Base-by-base conservation (phyloP, 2,329 filamentous ascomycete genomes). In the Xylaria sp. region DNA sequence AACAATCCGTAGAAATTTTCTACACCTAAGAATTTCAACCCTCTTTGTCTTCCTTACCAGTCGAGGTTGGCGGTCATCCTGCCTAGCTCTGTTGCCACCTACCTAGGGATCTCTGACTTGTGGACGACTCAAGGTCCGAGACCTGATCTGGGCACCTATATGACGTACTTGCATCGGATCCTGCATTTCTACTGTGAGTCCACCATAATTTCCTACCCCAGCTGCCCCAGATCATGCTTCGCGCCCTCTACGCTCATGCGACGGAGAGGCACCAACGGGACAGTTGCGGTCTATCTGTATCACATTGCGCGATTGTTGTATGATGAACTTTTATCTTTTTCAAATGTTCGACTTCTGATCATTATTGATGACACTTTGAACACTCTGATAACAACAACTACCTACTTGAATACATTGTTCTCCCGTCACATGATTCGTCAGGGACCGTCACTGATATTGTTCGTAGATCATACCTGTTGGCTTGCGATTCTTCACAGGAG, bases 291-390 rank as follows among this genome's bases (percentile, higher is more conserved):
- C 3, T 17, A 4, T 28, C 28, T 55, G 28, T 4, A 19, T 28
- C 28, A 17, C 19, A 14, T 4, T 12, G 35, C 40, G 4, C 35
- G 15, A 40, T 11, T 50, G 52, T 65, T 65, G 5, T 46, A 63
- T 73, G 71, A 73, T 73, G 71, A 73, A 66, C 54, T 66, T 52
- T 68, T 66, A 66, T 65, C 67, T 67, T 67, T 68, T 67, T 65
- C 60, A 73, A 72, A 72, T 73, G 71, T 72, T 73, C 71, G 71
- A 73, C 71, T 73, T 71, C 70, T 72, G 71, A 71, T 66, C 53
- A 69, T 69, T 64, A 66, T 67, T 72, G 71, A 71, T 66, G 71
- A 72, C 54, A 70, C n/a, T n/a, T n/a, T 60, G 65, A 58, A 25
- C 40, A 71, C 67, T 72, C 70, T 73, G 71, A 73, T 68, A 65